Percentiles rank a stretch among this genome's conserved stretches.
Evolutionary conservation across 345 rosid genomes (phyloP).

Genomic region (Cardamine resedifolia): DNA sequence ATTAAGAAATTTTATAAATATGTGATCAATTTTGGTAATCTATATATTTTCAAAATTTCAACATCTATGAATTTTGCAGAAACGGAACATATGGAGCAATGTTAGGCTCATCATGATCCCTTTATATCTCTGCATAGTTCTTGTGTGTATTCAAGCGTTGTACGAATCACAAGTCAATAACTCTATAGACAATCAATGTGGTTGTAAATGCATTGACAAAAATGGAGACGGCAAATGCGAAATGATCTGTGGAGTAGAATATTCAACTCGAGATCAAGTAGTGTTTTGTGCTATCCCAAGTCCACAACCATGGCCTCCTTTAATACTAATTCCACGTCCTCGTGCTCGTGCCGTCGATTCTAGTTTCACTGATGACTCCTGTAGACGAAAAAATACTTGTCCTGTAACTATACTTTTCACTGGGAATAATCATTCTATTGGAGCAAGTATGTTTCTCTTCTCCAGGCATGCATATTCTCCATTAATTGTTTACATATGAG

Average conservation of each 20-base stretch:
- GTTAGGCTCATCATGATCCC: constrained; percentile 73
- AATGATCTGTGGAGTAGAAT: constrained; percentile 61
- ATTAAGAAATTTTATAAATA: neutral
- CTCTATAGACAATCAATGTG: constrained; percentile 45
- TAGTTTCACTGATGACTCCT: constrained; percentile 53
- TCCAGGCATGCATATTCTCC: neutral
- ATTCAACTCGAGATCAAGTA: constrained; percentile 54
- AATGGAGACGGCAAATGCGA: constrained; percentile 49
- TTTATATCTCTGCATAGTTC: constrained; percentile 58
- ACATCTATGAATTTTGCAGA: constrained; percentile 38
- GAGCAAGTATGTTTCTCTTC: constrained; percentile 46
- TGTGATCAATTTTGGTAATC: neutral
- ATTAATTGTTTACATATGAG: too few relatives aligned
- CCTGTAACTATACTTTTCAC: constrained; percentile 68
- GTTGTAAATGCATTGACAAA: constrained; percentile 52
- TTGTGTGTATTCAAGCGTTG: constrained; percentile 50
- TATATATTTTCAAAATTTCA: neutral
- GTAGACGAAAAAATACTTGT: constrained; percentile 58
- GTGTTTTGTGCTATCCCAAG: constrained; percentile 50
- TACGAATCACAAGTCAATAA: constrained; percentile 40
- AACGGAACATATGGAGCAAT: constrained; percentile 63
- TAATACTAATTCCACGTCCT: constrained; percentile 66
- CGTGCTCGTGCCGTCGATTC: constrained; percentile 54
- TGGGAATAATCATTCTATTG: constrained; percentile 62
- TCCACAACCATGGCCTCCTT: constrained; percentile 81